Base-by-base conservation (phyloP, 768 basidiomycete genomes). In the Leccinum uliginosum region DNA sequence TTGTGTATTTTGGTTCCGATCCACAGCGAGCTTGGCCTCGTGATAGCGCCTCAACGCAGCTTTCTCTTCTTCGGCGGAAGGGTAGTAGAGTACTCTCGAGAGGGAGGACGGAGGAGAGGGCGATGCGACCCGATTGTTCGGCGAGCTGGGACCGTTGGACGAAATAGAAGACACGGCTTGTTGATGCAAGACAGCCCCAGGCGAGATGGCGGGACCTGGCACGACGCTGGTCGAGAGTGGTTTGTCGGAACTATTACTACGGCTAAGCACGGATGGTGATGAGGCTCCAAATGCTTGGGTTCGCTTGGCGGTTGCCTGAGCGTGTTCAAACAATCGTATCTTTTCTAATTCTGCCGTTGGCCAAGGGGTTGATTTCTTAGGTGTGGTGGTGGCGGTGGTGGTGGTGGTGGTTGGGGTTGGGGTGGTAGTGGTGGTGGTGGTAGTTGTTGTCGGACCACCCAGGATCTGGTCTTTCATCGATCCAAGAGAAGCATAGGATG, bases 261-360 rank as follows among this genome's bases (percentile, higher is more conserved):
- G 72, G 26, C 63, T 65, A 17, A 67, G 67, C 23, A 58, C n/a
- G 30, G 65, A 66, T 30, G 63, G 58, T 10, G 66, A 65, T 7
- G 67, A 65, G 15, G 68, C 63, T 1, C 70, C 75, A 21, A 54
- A 63, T 6, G 77, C 81, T 64, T 87, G 88, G 5, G 80, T 80
- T 51, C 76, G 78, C 54, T 75, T 77, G 3, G 83, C 90, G n/a
- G 80, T 84, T 1, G 79, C 82, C 64, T 85, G 84, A 0, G 90
- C 89, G 50, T 83, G 68, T 50, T 86, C 76, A 69, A 80, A 91
- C n/a, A 90, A 66, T n/a, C 80, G 76, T 1, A 79, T 71, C 63
- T 93, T 92, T 67, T 93, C 91, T 54, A 84, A 81, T 70, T 91
- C 90, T 0, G 91, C 88, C 1, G 85, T 79, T 7, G 75, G 75